Evolutionary conservation across 768 basidiomycete genomes (phyloP).

Genomic region (Podaxis sp.): DNA sequence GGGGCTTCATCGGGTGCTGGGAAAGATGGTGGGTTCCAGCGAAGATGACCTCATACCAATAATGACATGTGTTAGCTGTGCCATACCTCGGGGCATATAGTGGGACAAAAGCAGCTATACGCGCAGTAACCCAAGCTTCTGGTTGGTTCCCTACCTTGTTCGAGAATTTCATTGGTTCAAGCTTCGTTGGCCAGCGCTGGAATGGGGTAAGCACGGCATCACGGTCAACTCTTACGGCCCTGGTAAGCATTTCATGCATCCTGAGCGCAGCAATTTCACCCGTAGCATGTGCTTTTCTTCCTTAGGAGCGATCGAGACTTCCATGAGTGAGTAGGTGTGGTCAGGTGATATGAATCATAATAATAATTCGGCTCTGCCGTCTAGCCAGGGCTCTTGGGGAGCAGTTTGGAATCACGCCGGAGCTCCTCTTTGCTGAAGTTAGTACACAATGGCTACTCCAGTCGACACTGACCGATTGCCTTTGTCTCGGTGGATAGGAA

Average conservation of each 20-base stretch:
- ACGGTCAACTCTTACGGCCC: constrained; percentile 29
- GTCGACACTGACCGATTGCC: background rate
- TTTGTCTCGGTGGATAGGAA: background rate
- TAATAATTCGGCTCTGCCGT: background rate
- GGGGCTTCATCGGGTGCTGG: constrained; percentile 39
- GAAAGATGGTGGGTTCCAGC: constrained; percentile 29
- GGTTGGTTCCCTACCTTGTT: constrained; percentile 22
- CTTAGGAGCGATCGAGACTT: constrained; percentile 4
- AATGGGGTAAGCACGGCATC: constrained; percentile 23
- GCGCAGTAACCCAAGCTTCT: constrained; percentile 39
- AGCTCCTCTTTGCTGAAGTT: constrained; percentile 1
- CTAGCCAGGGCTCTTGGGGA: constrained; percentile 7
- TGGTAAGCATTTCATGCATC: constrained; percentile 10
- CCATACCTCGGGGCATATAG: constrained; percentile 25
- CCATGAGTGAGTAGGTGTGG: constrained; percentile 2
- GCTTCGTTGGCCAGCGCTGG: constrained; percentile 17
- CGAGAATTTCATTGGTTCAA: background rate
- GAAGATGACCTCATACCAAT: background rate
- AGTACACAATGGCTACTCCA: background rate
- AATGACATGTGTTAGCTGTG: constrained; percentile 4
- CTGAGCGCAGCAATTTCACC: background rate
- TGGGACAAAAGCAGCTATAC: constrained; percentile 41
- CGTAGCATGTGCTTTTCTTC: background rate
- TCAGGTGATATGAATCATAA: background rate
- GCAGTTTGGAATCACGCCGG: background rate